A percentile compares a stretch with the other conserved stretches of the same genome.
Conservation (phyloP, 1,284 basidiomycete species). For the Cutaneotrichosporon sp. region DNA sequence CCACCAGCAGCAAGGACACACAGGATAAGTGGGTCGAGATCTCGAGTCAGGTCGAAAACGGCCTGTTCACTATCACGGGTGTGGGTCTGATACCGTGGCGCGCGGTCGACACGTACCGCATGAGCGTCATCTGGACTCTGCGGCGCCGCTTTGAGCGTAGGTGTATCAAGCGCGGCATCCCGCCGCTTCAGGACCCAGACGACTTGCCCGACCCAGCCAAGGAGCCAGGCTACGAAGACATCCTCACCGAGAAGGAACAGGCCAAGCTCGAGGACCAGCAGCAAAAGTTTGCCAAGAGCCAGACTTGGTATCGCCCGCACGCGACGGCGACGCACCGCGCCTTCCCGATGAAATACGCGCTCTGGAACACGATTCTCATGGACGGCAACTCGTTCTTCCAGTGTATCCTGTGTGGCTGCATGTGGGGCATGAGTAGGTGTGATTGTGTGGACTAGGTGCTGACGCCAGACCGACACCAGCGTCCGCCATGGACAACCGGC, state of each 20-base stretch:
- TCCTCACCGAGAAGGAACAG: conserved; percentile 64
- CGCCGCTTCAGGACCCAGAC: conserved; percentile 63
- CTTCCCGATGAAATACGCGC: conserved; percentile 65
- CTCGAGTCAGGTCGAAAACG: conserved; percentile 65
- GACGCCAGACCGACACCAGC: conserved; percentile 34
- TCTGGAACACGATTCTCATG: conserved; percentile 54
- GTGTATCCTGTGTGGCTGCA: conserved; percentile 64
- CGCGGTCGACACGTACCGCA: conserved; percentile 68
- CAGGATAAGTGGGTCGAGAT: conserved; percentile 56
- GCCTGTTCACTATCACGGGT: conserved; percentile 72
- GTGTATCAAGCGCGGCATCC: conserved; percentile 58
- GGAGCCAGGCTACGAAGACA: conserved; percentile 64
- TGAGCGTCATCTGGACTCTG: conserved; percentile 68
- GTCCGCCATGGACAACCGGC: conserved; percentile 56
- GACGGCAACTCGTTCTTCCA: conserved; percentile 80
- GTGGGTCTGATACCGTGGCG: conserved; percentile 63
- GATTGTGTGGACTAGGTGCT: neutral
- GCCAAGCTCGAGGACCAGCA: conserved; percentile 59
- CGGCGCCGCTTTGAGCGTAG: conserved; percentile 58
- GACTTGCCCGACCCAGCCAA: conserved; percentile 71
- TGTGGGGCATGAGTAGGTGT: conserved; percentile 65
- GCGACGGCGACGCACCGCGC: conserved; percentile 79
- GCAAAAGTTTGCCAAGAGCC: conserved; percentile 42
- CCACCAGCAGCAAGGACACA: conserved; percentile 30
- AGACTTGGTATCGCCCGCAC: conserved; percentile 80